Evolutionary conservation across 352 stramenopile genomes (phyloP), one percentile per base, ranked within the genome.

Genomic region (Plasmopara halstedii): DNA sequence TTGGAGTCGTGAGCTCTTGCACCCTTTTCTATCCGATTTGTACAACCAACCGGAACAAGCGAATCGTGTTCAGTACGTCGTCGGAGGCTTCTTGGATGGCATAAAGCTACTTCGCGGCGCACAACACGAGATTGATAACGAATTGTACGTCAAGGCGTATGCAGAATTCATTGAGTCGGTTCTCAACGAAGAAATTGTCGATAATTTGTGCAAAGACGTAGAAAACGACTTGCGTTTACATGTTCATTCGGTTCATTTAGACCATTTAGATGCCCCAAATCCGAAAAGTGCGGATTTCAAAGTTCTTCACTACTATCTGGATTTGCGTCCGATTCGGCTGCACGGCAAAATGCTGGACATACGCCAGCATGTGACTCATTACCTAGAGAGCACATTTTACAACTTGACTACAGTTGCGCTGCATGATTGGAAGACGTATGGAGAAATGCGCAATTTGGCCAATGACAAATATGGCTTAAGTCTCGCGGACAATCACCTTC

Each of bases 361-460:
- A 29, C 76, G 84, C 33, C 58, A 82, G 41, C 73, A 83, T 25
- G 88, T 98, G 14, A 91, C 83, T 25, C 74, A 92, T 50, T 97
- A 97, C 51, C 64, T 98, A n/a, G 87, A 97, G 48, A 91, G 72
- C 46, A 95, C 78, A 31, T 97, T 98, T 53, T 98, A 98, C 61
- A 95, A 97, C 45, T 74, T 97, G 34, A 97, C 90, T 20, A 96
- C 86, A 4, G 68, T 98, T 2, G 86, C 85, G 25, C 56, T 97
- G n/a, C 89, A 98, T 53, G 93, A 98, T 58, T 97, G 89, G 84
- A 95, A 94, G 55, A 97, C 87, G 14, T 98, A 94, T 44, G 78
- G 82, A 6, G 88, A 97, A 41, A 98, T 97, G 88, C 85, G 85
- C 15, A 91, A 90, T 23, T 65, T 97, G 8, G 91, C 90, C 17